Base-by-base conservation (phyloP, 441 rosid genomes). In the Macaranga tanarius region DNA sequence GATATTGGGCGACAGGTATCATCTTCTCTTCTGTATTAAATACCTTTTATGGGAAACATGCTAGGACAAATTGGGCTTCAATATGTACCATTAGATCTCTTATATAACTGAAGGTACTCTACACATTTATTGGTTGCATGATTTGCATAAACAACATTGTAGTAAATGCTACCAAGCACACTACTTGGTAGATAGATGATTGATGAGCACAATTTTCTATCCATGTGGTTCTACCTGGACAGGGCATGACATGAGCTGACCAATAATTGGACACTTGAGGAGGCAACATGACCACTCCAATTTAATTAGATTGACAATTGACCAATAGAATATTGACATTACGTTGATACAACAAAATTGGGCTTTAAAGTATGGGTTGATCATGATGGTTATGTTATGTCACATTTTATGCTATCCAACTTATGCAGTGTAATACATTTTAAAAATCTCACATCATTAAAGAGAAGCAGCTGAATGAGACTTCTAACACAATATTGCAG, bases 1-100 rank as follows among this genome's bases (percentile, higher is more conserved):
- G 99, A 96, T 81, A 96, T 96, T 69, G 98, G 98, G 58, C 99
- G 99, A 64, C 99, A 96, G 98, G 99, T 96, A 84, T 50, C 26
- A 55, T n/a, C 19, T 65, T 4, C 15, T 3, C 38, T 12, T 45
- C 28, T 4, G 67, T 26, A 4, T 52, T 63, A 48, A 44, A 23
- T 28, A 68, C n/a, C 13, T 19, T 45, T 1, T 40, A 7, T 17
- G 31, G 65, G 7, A 63, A 51, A 51, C 26, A 42, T 22, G 62
- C 44, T 19, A 1, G 56, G 67, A 61, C 45, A 17, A 20, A 42
- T n/a, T 20, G 42, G 38, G 5, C 17, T 2, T 38, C 26, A 34
- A 11, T 34, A 12, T 20, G n/a, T 52, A 6, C 31, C 28, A 0
- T 11, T 47, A 47, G 17, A 20, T 15, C 28, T 25, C 19, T 28